Evolutionary conservation across 2,329 filamentous ascomycete species (phyloP), one percentile per base, ranked within the genome.

Genomic region (Verticillium dahliae): DNA sequence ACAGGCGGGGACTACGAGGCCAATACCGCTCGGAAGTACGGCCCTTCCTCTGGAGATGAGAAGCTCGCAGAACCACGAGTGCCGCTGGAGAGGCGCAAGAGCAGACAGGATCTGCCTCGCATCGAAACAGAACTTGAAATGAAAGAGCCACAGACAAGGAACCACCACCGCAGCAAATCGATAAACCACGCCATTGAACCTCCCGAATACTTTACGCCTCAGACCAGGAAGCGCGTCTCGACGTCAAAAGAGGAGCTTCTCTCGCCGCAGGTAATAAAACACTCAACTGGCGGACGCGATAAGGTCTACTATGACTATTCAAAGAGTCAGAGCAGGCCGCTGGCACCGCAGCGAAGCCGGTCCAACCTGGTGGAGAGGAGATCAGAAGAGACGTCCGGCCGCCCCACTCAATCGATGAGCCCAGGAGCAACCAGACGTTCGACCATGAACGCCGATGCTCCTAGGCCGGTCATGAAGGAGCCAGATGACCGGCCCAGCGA

Each of bases 211-310:
- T 73, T 74, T 38, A 68, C 69, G 7, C 65, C 72, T 33, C 66
- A 65, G 15, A 58, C 64, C 60, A 60, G 57, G 7, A 65, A 65
- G 38, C 58, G 72, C 65, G 65, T 67, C 52, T 63, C 70, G 18
- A 68, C 72, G 37, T 61, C 69, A 56, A 61, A 67, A 6, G 71
- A 72, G 5, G 75, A 79, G 52, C 70, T 75, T 33, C 65, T 80
- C 6, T 77, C 79, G 1, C 80, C 81, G 0, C 71, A 78, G 2
- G 69, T 79, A 2, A 75, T 76, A 34, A 80, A 76, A 58, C 74
- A 76, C 38, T 71, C 74, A 1, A 69, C 74, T 11, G 72, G 72
- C 3, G 74, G 78, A 4, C 75, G 80, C 2, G 79, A 82, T 45
- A 75, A 78, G 59, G 67, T 71, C 0, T 80, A 81, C 59, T 74